These are phyloP conservation scores for Santalum album DNA, from an alignment of 164 flowering plant genomes.

Conservation along the genomic window DNA sequence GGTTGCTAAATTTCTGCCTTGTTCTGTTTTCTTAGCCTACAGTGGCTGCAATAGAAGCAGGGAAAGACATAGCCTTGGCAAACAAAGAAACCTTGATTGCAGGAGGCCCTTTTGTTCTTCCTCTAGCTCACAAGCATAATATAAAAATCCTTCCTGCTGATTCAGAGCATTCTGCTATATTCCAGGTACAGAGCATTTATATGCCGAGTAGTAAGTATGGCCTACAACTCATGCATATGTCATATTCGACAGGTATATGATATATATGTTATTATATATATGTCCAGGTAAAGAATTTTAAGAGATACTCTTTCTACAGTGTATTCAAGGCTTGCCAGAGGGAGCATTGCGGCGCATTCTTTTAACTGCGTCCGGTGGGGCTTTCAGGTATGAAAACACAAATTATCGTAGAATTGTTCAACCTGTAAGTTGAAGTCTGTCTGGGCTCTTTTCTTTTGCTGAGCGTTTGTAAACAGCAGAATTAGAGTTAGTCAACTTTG, in stretches of 20 bases:
- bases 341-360: constrained; percentile 85
- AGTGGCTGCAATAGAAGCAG: constrained; percentile 97
- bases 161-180: constrained; percentile 98
- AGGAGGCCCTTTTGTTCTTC: constrained; percentile 98
- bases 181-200: constrained; percentile 50
- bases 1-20: neutral
- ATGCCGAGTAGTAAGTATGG: neutral
- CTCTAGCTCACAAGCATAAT: constrained; percentile 87
- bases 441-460: too few relatives aligned
- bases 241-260: too few relatives aligned
- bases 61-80: constrained; percentile 93
- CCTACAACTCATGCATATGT: too few relatives aligned
- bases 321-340: constrained; percentile 95
- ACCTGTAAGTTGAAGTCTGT: neutral
- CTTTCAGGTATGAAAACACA: constrained; percentile 64
- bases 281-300: too few relatives aligned
- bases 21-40: constrained; percentile 54
- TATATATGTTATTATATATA: too few relatives aligned
- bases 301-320: constrained; percentile 42
- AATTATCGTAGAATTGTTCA: neutral
- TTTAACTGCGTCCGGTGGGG: constrained; percentile 96
- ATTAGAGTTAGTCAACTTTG: too few relatives aligned
- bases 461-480: too few relatives aligned
- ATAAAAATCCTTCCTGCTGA: constrained; percentile 98
- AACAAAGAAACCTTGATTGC: constrained; percentile 96